Evolutionary conservation across 2,329 filamentous ascomycete genomes (phyloP).

Genomic region (Cordyceps militaris): DNA sequence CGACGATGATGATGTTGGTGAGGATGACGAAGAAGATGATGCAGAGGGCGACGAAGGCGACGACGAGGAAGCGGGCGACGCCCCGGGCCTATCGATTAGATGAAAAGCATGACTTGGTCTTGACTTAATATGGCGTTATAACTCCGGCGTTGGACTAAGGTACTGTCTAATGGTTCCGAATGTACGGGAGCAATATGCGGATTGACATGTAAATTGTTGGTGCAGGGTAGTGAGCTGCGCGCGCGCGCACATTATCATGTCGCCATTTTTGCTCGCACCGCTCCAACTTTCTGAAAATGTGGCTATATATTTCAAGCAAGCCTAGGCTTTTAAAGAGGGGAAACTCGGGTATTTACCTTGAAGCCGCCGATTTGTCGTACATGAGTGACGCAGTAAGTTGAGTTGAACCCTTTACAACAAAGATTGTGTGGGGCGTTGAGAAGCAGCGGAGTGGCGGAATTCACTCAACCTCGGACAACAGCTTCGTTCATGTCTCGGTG

Average conservation of each 20-base stretch:
- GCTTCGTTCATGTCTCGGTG: not conserved
- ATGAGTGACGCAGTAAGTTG: no score
- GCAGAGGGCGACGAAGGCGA: conserved; percentile 29
- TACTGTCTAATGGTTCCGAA: not conserved
- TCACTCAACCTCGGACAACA: not conserved
- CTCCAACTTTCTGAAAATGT: no score
- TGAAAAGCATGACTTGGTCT: not conserved
- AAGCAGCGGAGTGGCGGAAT: no score
- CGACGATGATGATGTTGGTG: conserved; percentile 41
- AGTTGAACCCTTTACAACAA: no score
- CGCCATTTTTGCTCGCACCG: not conserved
- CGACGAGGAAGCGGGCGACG: conserved; percentile 23
- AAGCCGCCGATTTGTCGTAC: no score
- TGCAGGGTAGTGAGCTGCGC: no score
- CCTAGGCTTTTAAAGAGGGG: not conserved
- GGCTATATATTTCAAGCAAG: no score
- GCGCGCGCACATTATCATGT: no score
- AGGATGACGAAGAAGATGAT: conserved; percentile 34
- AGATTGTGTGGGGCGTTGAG: no score
- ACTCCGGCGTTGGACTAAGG: not conserved
- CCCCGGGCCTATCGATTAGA: conserved; percentile 4
- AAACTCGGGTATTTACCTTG: no score
- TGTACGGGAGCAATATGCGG: not conserved
- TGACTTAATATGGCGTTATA: not conserved
- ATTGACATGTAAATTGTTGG: not conserved